Evolutionary conservation across 164 flowering plant genomes (phyloP), one percentile per base, ranked within the genome.

Genomic region (Vitis rupestris): DNA sequence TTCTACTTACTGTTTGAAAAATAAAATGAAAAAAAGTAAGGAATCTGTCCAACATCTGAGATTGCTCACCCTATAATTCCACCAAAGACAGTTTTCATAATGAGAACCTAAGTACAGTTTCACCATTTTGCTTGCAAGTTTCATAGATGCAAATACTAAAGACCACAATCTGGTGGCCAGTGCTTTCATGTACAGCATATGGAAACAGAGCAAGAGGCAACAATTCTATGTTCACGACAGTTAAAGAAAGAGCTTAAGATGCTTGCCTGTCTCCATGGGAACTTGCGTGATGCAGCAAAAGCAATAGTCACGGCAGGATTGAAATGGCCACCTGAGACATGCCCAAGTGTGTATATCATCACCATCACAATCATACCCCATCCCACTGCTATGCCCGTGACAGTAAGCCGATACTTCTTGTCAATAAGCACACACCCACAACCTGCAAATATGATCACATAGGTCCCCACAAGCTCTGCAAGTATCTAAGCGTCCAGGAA

Each of bases 221-320:
- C 23, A 23, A 23, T 1, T 23, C 23, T 23, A 23, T 23, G 23
- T 1, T 23, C 23, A 23, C 23, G 1, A 23, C 23, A 23, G 23
- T 23, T 23, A 23, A 23, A 31, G 44, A 31, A 31, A 31, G 44
- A 31, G 1, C 4, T 31, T 31, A 31, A 31, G 19, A 11, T 65
- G 9, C 49, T 70, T 13, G 50, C 71, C 75, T 66, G 56, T 50
- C 49, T 67, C 75, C 71, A 69, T 37, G 77, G 69, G 27, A 64
- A 64, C 50, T 57, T 62, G 16, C 23, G 16, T 3, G 50, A 47
- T 6, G 63, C 50, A 0, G 76, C 72, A 6, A 67, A 68, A 50
- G 71, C 72, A 44, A 73, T 68, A 49, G 76, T 73, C 9, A 73
- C 71, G 10, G 76, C 71, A 3, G 76, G 76, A 67, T 73, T 73